Base-by-base conservation (phyloP, 2,329 filamentous ascomycete species). In the Mycosphaerelloides madeirae region DNA sequence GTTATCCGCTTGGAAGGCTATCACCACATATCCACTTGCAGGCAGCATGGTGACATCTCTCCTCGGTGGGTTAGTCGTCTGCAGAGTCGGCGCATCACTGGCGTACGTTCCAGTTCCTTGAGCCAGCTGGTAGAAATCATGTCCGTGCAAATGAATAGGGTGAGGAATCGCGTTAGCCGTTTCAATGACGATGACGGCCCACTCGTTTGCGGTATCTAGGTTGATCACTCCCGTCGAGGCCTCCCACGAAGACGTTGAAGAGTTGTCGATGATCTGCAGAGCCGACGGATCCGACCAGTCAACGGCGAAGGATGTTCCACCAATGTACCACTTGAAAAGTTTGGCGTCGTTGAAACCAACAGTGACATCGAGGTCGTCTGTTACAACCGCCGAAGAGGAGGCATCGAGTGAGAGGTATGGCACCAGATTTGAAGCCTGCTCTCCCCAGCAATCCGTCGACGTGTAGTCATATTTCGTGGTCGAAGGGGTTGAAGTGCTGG, bases 101-200 rank as follows among this genome's bases (percentile, higher is more conserved):
- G 66, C 63, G 59, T 69, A 71, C 4, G 56, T 56, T 1, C 67
- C 64, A 7, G 48, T 44, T 3, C 69, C 69, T 3, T 53, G 46
- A 7, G 63, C 68, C 3, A 73, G 52, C 20, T 71, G 57, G 53
- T 65, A 71, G 50, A 71, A 72, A 50, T 72, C 69, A 50, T 73
- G 71, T 13, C 70, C 68, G 58, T 72, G 69, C 6, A 71, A 47
- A 54, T 67, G 65, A 63, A 73, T 72, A 1, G 69, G 35, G 49
- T 51, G 44, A 54, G 57, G 54, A 60, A 70, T 55, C 3, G 60
- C 57, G 38, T 64, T 49, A 3, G 48, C 44, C 6, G 51, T 61
- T 50, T 71, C 65, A 44, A 71, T 70, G 38, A 71, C 63, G 54
- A 69, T 64, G 51, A 69, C 67, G 48, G 67, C 63, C 52, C 52